Conservation (phyloP, 805 yeast species). For the Ogataea ramenticola region DNA sequence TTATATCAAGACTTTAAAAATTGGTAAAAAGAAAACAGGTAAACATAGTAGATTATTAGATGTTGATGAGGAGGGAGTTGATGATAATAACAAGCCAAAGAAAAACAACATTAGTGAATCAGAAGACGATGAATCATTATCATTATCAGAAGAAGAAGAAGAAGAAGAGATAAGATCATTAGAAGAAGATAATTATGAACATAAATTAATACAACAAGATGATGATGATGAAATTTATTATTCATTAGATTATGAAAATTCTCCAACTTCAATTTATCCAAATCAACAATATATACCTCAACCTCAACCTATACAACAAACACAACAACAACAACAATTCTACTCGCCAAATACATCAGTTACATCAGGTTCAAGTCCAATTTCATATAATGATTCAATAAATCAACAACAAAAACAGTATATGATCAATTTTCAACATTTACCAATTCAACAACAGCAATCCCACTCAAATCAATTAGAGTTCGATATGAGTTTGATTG, state of each 20-base stretch:
- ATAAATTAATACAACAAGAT: conserved; percentile 1
- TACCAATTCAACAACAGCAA: background rate
- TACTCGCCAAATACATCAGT: background rate
- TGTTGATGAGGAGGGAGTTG: conserved; percentile 15
- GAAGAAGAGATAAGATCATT: background rate
- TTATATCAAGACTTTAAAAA: conserved; percentile 19
- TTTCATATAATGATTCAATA: background rate
- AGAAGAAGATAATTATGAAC: background rate
- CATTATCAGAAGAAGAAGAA: background rate
- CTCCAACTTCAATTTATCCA: conserved; percentile 5
- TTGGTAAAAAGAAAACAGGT: conserved; percentile 30
- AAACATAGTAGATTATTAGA: conserved; percentile 29
- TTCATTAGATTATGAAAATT: conserved; percentile 18
- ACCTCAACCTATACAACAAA: background rate
- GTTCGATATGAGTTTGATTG: background rate
- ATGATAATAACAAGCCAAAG: too few species aligned
- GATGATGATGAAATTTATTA: conserved; percentile 16
- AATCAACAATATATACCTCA: too few species aligned
- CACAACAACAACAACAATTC: conserved; percentile 2
- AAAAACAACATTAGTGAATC: background rate
- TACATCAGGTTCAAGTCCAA: background rate
- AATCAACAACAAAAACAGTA: conserved; percentile 2
- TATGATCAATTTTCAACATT: conserved; percentile 1
- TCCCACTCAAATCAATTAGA: background rate
- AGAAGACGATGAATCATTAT: background rate